These are phyloP conservation scores for Blastobotrys persicus DNA, from an alignment of 1,139 yeast genomes.

Conservation along the genomic window DNA sequence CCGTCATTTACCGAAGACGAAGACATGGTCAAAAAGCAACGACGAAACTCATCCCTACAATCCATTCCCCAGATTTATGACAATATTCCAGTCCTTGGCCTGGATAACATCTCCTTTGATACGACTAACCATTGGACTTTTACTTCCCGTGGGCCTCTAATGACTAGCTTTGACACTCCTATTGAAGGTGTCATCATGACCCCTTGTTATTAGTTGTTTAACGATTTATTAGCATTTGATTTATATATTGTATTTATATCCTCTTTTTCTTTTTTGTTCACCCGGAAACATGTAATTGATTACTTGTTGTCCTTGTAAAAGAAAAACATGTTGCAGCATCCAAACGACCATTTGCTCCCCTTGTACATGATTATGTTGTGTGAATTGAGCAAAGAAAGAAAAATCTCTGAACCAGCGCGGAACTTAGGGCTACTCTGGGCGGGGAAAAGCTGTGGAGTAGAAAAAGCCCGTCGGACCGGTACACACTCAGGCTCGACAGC, in stretches of 20 bases:
- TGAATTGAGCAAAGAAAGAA: too few relatives aligned
- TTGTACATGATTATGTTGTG: too few relatives aligned
- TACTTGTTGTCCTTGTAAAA: too few relatives aligned
- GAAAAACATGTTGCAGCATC: too few relatives aligned
- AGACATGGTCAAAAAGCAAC: not conserved
- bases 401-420: too few relatives aligned
- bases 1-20: constrained; percentile 1
- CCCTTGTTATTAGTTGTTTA: constrained; percentile 1
- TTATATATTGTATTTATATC: not conserved
- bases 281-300: too few relatives aligned
- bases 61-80: not conserved
- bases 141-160: constrained; percentile 2
- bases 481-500: too few relatives aligned
- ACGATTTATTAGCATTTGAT: constrained; percentile 1
- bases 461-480: not conserved
- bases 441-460: not conserved
- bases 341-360: too few relatives aligned
- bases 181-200: constrained; percentile 6
- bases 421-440: too few relatives aligned
- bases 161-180: not conserved
- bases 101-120: not conserved
- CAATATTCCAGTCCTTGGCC: not conserved
- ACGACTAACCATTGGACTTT: not conserved
- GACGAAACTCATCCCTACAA: not conserved
- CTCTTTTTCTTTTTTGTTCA: not conserved